These are phyloP conservation scores for Glycyrrhiza uralensis DNA, from an alignment of 306 rosid species.

Conservation along the genomic window DNA sequence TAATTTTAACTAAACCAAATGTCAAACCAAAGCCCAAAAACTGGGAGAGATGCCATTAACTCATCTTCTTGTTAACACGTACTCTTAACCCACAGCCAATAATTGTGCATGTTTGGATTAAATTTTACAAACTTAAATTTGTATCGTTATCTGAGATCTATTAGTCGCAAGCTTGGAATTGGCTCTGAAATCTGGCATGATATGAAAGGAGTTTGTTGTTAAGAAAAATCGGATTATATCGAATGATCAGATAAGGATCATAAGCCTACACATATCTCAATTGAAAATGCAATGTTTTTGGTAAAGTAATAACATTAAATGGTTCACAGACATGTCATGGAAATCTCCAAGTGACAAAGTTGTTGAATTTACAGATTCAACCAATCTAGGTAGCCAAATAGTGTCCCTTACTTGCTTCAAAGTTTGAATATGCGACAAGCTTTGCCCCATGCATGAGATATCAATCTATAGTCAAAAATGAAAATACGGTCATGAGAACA, in stretches of 20 bases:
- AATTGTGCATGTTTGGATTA: too few relatives aligned
- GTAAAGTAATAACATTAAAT: slow-evolving; percentile 49
- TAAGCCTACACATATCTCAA: slow-evolving; percentile 1
- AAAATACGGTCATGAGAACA: background rate
- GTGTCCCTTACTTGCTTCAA: slow-evolving; percentile 58
- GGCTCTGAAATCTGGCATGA: too few relatives aligned
- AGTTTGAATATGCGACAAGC: slow-evolving; percentile 42
- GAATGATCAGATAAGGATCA: background rate
- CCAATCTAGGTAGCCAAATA: slow-evolving; percentile 56
- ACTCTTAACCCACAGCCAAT: too few relatives aligned
- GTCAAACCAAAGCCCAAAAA: too few relatives aligned
- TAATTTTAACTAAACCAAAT: too few relatives aligned
- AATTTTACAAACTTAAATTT: too few relatives aligned
- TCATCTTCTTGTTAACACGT: too few relatives aligned
- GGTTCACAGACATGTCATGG: slow-evolving; percentile 9
- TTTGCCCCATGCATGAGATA: slow-evolving; percentile 58
- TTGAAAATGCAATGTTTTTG: slow-evolving; percentile 28
- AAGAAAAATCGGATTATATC: background rate
- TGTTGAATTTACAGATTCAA: slow-evolving; percentile 38
- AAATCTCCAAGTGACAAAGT: slow-evolving; percentile 22
- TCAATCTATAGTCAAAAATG: slow-evolving; percentile 38
- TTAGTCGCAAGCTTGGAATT: too few relatives aligned
- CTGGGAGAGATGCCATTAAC: too few relatives aligned
- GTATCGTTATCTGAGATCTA: too few relatives aligned
- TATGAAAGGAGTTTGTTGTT: background rate